phyloP scores from a whole-genome alignment of 2,329 filamentous ascomycete genomes.

The Fusarium lateritium region DNA sequence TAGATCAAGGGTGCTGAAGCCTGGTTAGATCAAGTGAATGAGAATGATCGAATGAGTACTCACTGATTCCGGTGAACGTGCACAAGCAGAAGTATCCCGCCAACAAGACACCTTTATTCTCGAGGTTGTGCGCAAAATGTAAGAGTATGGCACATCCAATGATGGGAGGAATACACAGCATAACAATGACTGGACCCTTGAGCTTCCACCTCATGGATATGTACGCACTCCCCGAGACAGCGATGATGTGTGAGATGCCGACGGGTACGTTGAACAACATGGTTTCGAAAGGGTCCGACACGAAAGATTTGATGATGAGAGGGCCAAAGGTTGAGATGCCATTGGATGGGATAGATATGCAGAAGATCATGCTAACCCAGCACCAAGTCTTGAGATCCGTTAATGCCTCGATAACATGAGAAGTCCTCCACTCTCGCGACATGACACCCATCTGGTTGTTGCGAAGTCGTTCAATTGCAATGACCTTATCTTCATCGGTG shows the following conservation, averaged over 20 bases:
- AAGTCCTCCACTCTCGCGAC: conserved; percentile 65
- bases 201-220: conserved; percentile 68
- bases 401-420: conserved; percentile 67
- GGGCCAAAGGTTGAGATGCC: conserved; percentile 72
- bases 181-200: conserved; percentile 69
- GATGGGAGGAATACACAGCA: conserved; percentile 71
- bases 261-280: conserved; percentile 75
- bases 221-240: conserved; percentile 70
- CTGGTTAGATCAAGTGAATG: conserved; percentile 34
- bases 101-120: conserved; percentile 65
- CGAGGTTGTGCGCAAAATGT: conserved; percentile 60
- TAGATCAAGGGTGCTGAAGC: conserved; percentile 68
- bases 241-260: conserved; percentile 71
- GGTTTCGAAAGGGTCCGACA: conserved; percentile 68
- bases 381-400: conserved; percentile 73
- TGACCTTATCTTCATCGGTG: conserved; percentile 64
- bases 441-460: conserved; percentile 69
- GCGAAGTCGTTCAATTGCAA: conserved; percentile 68
- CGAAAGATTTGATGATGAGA: conserved; percentile 72
- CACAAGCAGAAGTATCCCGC: conserved; percentile 72
- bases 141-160: conserved; percentile 69
- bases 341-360: conserved; percentile 71
- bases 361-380: conserved; percentile 68
- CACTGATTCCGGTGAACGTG: conserved; percentile 65
- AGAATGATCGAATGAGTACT: conserved; percentile 39